Percentiles rank a stretch among this genome's conserved stretches.
These are phyloP conservation scores for Hymenoscyphus fructigenus DNA, from an alignment of 2,329 filamentous ascomycete genomes.

Conservation along the genomic window DNA sequence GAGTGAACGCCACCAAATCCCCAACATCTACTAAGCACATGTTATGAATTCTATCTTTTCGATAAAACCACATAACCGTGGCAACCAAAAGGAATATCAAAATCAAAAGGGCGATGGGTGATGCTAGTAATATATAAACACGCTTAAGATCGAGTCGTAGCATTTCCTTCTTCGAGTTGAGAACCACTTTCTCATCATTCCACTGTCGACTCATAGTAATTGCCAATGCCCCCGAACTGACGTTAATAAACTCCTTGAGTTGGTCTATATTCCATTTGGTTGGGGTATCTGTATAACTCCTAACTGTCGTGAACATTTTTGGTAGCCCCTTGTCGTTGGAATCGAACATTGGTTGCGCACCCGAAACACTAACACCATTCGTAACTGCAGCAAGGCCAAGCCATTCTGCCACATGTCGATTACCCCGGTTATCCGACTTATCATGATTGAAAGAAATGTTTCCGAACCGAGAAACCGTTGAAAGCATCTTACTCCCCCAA, in stretches of 20 bases:
- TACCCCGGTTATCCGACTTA: too few species aligned
- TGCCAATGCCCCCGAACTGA: background rate
- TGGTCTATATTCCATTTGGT: background rate
- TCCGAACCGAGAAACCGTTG: background rate
- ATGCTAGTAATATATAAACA: background rate
- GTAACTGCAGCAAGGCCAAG: background rate
- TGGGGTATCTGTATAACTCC: background rate
- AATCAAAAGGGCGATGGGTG: background rate
- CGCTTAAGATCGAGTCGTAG: background rate
- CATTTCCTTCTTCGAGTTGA: background rate
- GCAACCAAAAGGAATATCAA: background rate
- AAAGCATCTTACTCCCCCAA: background rate
- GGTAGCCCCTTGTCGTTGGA: background rate
- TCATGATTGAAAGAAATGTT: background rate
- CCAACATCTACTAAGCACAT: background rate
- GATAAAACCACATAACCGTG: background rate
- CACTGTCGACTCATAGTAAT: background rate
- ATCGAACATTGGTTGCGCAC: background rate
- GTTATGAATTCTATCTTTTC: background rate
- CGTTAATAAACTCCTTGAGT: background rate
- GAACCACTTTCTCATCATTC: background rate
- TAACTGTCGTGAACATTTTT: background rate
- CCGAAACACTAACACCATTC: background rate
- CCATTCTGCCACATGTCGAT: background rate
- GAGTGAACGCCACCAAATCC: constrained; percentile 1